Base-by-base conservation (phyloP, 148 eudicot species). In the Chenopodium suecicum region DNA sequence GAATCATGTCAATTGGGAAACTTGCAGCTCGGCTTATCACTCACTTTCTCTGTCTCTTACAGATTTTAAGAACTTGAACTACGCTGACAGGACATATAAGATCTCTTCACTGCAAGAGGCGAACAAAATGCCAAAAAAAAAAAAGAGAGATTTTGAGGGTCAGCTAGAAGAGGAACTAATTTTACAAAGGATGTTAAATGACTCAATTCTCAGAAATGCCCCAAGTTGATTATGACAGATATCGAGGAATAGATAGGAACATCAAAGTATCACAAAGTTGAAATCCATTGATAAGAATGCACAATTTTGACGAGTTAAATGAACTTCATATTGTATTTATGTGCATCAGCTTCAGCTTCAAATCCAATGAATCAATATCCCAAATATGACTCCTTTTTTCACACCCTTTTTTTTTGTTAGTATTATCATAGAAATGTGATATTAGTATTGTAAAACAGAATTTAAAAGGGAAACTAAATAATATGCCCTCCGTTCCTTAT, bases 1-100 rank as follows among this genome's bases (percentile, higher is more conserved):
- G 46, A 29, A 22, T 31, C 48, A 60, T 41, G 68, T 77, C 70
- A 63, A 77, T 63, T 77, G 70, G 22, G 79, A 77, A 56, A 16
- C 34, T 77, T 77, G 78, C 79, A 77, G 25, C 78, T 58, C 4
- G 78, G 47, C 37, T 32, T 75, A 54, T 75, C 66, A 75, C 62
- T 56, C 64, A 54, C 25, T 56, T 75, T 75, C 64, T 50, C 27
- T 75, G 13, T 75, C 46, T 50, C 27, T 23, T 37, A 19, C 11
- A 20, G 11, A 20, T 20, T 5, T 56, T 29, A 75, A 32, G 47
- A 32, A 58, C 67, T 75, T 56, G 17, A 31, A 63, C 54, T 37
- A 63, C 48, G 54, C 50, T 22, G 16, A 29, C 17, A 17, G 75
- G 50, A 44, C 54, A 71, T 22, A 4, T 41, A 71, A 22, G 75